These are phyloP conservation scores for Colletotrichum sp. DNA, from an alignment of 2,329 filamentous ascomycete genomes.

Conservation along the genomic window DNA sequence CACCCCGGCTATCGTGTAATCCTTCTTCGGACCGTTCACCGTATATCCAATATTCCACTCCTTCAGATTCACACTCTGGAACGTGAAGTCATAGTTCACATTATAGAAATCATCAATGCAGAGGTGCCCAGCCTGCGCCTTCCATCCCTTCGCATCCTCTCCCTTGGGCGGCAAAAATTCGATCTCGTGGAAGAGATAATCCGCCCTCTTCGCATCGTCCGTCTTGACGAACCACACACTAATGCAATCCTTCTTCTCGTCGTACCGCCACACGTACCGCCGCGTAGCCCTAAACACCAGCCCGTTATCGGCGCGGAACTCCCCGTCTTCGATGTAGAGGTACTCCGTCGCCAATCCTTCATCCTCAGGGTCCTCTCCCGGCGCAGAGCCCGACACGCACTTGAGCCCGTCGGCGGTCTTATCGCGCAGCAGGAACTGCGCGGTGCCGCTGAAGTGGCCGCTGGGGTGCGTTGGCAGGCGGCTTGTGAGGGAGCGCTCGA, in stretches of 20 bases:
- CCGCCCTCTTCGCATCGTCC: constrained; percentile 65
- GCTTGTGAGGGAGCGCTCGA: constrained; percentile 62
- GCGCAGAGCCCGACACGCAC: constrained; percentile 26
- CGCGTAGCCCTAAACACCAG: constrained; percentile 64
- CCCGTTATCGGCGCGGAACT: constrained; percentile 62
- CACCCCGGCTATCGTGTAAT: constrained; percentile 65
- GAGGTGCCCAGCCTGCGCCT: constrained; percentile 70
- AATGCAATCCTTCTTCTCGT: constrained; percentile 62
- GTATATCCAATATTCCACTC: constrained; percentile 67
- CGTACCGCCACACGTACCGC: constrained; percentile 77
- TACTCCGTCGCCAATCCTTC: constrained; percentile 60
- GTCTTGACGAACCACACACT: constrained; percentile 77
- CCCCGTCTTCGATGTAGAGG: constrained; percentile 71
- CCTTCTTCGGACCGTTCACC: constrained; percentile 75
- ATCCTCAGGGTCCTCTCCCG: constrained; percentile 21
- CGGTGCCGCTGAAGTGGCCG: constrained; percentile 68
- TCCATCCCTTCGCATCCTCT: constrained; percentile 54
- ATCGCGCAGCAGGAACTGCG: constrained; percentile 66
- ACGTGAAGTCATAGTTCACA: constrained; percentile 71
- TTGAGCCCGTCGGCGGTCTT: constrained; percentile 60
- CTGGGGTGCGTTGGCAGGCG: constrained; percentile 62
- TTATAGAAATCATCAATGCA: constrained; percentile 77
- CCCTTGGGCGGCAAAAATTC: constrained; percentile 55
- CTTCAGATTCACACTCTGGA: constrained; percentile 59
- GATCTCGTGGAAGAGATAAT: constrained; percentile 79